Conservation (phyloP, 2,329 filamentous ascomycete genomes). For the Nemania sp. region DNA sequence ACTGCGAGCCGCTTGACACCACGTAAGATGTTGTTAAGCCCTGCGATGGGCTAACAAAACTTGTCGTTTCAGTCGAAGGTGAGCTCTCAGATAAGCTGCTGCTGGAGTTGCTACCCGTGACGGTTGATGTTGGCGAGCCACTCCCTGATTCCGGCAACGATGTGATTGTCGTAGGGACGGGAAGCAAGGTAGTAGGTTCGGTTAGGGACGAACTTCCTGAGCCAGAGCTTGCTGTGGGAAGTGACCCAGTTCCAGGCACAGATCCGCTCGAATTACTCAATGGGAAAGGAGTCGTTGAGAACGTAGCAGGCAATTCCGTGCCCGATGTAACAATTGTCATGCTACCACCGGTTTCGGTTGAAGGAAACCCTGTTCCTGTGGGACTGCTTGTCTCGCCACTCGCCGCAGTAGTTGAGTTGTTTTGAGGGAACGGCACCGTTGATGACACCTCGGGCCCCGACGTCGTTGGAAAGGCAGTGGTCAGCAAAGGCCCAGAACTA, state of each 20-base stretch:
- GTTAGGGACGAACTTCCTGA: slow-evolving; percentile 2
- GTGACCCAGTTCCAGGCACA: slow-evolving; percentile 12
- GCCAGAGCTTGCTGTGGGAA: slow-evolving; percentile 2
- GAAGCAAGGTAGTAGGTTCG: background rate
- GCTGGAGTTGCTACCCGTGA: background rate
- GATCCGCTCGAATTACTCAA: slow-evolving; percentile 17
- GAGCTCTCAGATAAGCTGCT: background rate
- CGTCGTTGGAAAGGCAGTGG: background rate
- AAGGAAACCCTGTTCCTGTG: slow-evolving; percentile 5
- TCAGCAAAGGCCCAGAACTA: background rate
- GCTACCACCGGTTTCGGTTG: background rate
- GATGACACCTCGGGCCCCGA: background rate
- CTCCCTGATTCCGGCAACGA: background rate
- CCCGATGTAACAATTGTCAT: background rate
- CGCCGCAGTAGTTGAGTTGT: slow-evolving; percentile 14
- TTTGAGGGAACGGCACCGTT: slow-evolving; percentile 10
- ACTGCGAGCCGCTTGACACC: slow-evolving; percentile 17
- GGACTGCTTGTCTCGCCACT: slow-evolving; percentile 10
- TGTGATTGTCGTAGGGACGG: background rate
- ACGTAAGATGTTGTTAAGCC: background rate
- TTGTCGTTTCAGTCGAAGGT: slow-evolving; percentile 5
- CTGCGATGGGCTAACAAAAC: background rate
- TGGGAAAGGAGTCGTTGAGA: slow-evolving; percentile 13
- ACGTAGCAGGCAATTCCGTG: background rate
- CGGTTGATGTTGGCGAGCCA: slow-evolving; percentile 1